Evolutionary conservation across 2,329 filamentous ascomycete genomes (phyloP), one percentile per base, ranked within the genome.

Genomic region (Neurospora sp.): DNA sequence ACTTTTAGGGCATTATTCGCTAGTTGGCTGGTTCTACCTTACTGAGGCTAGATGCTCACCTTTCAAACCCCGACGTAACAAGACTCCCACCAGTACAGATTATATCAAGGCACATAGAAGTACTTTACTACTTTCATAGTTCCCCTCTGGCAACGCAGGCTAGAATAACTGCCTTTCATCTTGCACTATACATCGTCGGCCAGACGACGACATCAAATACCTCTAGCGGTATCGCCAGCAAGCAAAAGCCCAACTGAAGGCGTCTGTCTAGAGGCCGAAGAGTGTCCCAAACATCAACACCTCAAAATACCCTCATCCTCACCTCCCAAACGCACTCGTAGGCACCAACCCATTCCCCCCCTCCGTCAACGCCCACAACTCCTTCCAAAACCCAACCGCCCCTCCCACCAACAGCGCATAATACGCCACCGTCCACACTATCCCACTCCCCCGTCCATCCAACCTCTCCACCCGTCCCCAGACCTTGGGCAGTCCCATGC

Each of bases 401-500:
- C 96, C 96, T 0, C 80, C 83, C 1, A 96, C 82, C 1, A 98
- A 84, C 65, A 97, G 79, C 2, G 86, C 70, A 78, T 98, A 98
- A 78, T 98, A 98, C 1, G 86, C 83, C 3, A 91, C 79, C 0
- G 92, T 95, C 92, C 92, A 97, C 37, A 70, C 28, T 8, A 72
- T 36, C 52, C 69, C 62, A 73, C 69, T 52, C 12, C 74, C 75
- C 38, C 11, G 17, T 11, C 15, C 46, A 36, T 70, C 75, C n/a
- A 67, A 72, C 17, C 82, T 86, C 75, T 89, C 87, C 3, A 97
- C 87, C 8, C 87, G 83, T 0, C 96, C 95, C 89, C 92, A 97
- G 70, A 98, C 81, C 6, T 93, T 87, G 28, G 96, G 96, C 67
- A 98, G 82, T 8, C 96, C 96, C 86, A 94, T 92, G 82, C 87